A percentile compares a stretch with the other conserved stretches of the same genome.
phyloP scores from a whole-genome alignment of 257 asterid genomes.

The Solanum dulcamara region DNA sequence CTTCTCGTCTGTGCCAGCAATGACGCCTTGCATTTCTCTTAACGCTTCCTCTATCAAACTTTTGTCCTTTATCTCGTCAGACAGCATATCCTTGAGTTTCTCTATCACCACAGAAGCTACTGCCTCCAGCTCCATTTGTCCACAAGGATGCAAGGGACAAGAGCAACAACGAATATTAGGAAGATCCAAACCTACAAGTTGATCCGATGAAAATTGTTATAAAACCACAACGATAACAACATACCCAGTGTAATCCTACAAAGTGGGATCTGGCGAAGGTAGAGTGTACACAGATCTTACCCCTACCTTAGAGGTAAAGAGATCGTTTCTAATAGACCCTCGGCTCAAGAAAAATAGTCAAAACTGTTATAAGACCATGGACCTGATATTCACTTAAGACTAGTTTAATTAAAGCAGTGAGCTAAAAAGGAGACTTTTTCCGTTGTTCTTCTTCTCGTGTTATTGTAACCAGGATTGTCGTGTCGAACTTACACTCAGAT shows the following conservation, averaged over 20 bases:
- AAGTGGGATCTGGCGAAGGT: neutral
- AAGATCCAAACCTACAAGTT: neutral
- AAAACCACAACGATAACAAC: neutral
- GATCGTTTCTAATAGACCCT: neutral
- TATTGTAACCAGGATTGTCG: neutral
- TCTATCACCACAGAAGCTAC: constrained; percentile 13
- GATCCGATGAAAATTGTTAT: neutral
- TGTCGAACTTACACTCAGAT: neutral
- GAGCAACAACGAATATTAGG: neutral
- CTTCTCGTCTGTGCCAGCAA: neutral
- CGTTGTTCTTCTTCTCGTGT: neutral
- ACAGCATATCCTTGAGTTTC: constrained; percentile 11
- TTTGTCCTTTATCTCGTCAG: neutral
- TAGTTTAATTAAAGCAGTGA: neutral
- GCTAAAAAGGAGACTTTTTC: neutral
- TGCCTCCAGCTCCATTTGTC: constrained; percentile 12
- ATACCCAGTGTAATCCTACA: no score
- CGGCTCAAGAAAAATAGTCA: neutral
- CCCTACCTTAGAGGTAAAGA: no score
- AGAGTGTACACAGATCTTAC: neutral
- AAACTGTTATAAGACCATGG: neutral
- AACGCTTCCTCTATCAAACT: neutral
- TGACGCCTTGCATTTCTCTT: neutral
- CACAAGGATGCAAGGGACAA: neutral
- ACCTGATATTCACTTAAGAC: neutral